phyloP scores from a whole-genome alignment of 768 basidiomycete genomes.

The Baorangia bicolor region DNA sequence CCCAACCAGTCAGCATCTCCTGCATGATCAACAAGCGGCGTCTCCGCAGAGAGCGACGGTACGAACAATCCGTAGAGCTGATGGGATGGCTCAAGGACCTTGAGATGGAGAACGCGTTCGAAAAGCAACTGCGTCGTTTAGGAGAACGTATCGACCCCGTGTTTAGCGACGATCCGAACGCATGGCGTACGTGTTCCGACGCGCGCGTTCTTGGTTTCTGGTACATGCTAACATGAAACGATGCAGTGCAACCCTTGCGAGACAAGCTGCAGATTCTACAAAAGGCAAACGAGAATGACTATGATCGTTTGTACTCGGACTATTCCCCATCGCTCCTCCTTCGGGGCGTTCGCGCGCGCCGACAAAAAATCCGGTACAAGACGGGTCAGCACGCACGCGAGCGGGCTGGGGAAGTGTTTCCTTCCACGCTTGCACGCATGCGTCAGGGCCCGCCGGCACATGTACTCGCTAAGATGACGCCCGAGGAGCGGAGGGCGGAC shows the following conservation, averaged over 20 bases:
- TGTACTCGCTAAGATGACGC: constrained; percentile 51
- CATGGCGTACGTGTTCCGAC: constrained; percentile 21
- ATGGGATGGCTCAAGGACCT: constrained; percentile 36
- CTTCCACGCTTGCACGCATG: constrained; percentile 45
- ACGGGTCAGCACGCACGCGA: constrained; percentile 61
- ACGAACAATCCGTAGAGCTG: constrained; percentile 35
- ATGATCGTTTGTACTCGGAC: constrained; percentile 40
- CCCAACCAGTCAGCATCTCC: constrained; percentile 71
- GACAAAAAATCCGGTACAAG: constrained; percentile 62
- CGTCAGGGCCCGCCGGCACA: constrained; percentile 64
- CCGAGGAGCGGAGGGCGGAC: constrained; percentile 47
- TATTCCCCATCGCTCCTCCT: constrained; percentile 50
- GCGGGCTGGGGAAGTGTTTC: constrained; percentile 58
- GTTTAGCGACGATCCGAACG: constrained; percentile 17
- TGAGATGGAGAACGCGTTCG: constrained; percentile 39
- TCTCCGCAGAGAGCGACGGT: constrained; percentile 43
- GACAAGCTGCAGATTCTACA: constrained; percentile 33
- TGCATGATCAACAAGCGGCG: constrained; percentile 63
- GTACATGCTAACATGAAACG: constrained; percentile 2
- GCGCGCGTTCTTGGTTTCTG: background rate
- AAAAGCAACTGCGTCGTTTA: constrained; percentile 24
- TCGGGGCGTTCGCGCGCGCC: constrained; percentile 53
- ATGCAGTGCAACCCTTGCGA: constrained; percentile 39
- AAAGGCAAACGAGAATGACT: constrained; percentile 39
- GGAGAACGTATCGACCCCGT: constrained; percentile 29